Evolutionary conservation across 345 rosid genomes (phyloP).

Genomic region (Populus tremula): DNA sequence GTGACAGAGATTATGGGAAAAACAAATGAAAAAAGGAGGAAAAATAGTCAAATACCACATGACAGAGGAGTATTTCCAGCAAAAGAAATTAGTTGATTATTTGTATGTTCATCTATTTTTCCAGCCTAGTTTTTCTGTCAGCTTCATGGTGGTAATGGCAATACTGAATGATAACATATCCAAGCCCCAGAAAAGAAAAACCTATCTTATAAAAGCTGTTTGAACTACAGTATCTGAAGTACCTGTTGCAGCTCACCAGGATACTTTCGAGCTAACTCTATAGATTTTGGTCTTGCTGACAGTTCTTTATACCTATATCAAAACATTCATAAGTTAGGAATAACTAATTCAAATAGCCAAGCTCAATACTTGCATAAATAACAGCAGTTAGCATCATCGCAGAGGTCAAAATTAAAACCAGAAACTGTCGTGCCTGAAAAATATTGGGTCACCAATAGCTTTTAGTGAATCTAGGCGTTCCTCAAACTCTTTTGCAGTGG

Average conservation of each 20-base stretch:
- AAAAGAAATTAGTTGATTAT: not conserved
- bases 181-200: not conserved
- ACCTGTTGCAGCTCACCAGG: conserved; percentile 72
- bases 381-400: not conserved
- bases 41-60: not conserved
- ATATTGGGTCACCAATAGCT: conserved; percentile 71
- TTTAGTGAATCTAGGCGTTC: conserved; percentile 64
- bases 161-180: not conserved
- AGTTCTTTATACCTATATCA: conserved; percentile 71
- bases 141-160: not conserved
- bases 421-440: conserved; percentile 56
- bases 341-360: not conserved
- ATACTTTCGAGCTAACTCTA: conserved; percentile 55
- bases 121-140: not conserved
- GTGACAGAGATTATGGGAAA: not conserved
- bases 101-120: not conserved
- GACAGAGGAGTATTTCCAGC: not conserved
- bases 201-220: not conserved
- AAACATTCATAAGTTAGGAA: not conserved
- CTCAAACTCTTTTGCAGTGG: conserved; percentile 68
- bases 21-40: not conserved
- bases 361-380: not conserved
- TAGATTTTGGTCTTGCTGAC: conserved; percentile 73
- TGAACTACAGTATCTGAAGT: conserved; percentile 19
- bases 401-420: not conserved